Evolutionary conservation across 2,329 filamentous ascomycete species (phyloP).

Genomic region (Neopestalotiopsis sp.): DNA sequence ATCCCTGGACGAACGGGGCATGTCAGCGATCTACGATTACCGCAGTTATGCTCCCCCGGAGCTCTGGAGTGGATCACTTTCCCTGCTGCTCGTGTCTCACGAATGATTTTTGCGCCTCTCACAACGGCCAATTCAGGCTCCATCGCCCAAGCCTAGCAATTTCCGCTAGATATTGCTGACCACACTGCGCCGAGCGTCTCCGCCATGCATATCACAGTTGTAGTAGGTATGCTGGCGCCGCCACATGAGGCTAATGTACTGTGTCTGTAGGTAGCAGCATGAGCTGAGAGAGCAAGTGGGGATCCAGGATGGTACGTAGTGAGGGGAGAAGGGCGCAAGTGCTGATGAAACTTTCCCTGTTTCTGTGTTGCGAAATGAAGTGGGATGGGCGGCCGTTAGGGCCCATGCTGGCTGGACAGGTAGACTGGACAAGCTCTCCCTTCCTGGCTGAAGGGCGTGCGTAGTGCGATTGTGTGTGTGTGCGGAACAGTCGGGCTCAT

Average conservation of each 20-base stretch:
- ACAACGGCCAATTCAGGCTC: not conserved
- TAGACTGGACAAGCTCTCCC: not conserved
- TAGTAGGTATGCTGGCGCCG: conserved; percentile 1
- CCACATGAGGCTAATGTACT: conserved; percentile 14
- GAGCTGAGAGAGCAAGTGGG: conserved; percentile 1
- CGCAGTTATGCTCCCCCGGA: conserved; percentile 12
- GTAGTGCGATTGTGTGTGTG: too few species aligned
- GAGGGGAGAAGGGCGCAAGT: not conserved
- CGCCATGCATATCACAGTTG: not conserved
- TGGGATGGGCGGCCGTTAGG: not conserved
- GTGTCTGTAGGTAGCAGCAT: not conserved
- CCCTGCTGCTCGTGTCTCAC: conserved; percentile 9
- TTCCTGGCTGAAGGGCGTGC: too few species aligned
- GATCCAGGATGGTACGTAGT: not conserved
- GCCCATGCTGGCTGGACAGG: not conserved
- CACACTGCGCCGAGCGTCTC: not conserved
- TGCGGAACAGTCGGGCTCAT: not conserved
- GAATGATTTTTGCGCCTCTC: conserved; percentile 12
- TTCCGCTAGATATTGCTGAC: conserved; percentile 8
- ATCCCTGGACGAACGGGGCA: not conserved
- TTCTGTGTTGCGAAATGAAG: conserved; percentile 13
- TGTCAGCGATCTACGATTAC: conserved; percentile 9
- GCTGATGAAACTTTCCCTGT: conserved; percentile 4
- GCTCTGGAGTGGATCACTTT: conserved; percentile 10
- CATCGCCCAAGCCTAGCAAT: conserved; percentile 4